Percentiles rank a stretch among this genome's conserved stretches.
Conservation (phyloP, 176 grass and related monocot genomes). For the Melocanna baccifera region DNA sequence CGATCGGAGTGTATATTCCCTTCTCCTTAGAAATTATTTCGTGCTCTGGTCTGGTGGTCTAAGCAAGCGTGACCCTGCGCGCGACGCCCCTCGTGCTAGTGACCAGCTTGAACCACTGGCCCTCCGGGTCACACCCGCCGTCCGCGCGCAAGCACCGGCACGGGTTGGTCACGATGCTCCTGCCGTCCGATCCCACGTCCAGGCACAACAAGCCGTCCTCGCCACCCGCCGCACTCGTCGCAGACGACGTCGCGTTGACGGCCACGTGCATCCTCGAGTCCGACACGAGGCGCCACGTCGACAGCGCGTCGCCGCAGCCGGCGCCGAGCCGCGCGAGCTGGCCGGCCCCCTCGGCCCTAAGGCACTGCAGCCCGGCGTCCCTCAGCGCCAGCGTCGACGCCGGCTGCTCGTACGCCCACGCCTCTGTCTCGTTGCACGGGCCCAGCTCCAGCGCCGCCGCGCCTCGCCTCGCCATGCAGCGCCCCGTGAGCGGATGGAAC, state of each 20-base stretch:
- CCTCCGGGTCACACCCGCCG: constrained; percentile 51
- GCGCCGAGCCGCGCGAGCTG: constrained; percentile 34
- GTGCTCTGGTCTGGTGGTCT: neutral
- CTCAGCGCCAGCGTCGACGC: constrained; percentile 37
- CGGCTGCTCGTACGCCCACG: constrained; percentile 40
- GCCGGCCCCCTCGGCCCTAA: constrained; percentile 48
- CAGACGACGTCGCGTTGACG: neutral
- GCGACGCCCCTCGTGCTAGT: constrained; percentile 35
- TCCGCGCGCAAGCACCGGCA: constrained; percentile 50
- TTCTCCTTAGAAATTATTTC: too few relatives aligned
- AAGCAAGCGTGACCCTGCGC: neutral
- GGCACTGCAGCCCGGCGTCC: constrained; percentile 29
- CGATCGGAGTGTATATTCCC: too few relatives aligned
- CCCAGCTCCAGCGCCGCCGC: constrained; percentile 31
- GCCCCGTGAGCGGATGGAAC: constrained; percentile 60
- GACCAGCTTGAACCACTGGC: constrained; percentile 76
- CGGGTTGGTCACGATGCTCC: constrained; percentile 57
- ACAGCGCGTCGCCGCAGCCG: constrained; percentile 43
- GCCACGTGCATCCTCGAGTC: constrained; percentile 72
- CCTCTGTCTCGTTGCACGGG: constrained; percentile 48
- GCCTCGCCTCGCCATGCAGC: constrained; percentile 29
- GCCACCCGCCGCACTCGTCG: neutral
- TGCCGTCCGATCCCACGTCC: constrained; percentile 53
- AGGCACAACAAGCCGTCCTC: constrained; percentile 39
- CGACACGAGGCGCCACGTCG: constrained; percentile 62